Evolutionary conservation across 1,284 basidiomycete genomes (phyloP).

Genomic region (Chiua sp.): DNA sequence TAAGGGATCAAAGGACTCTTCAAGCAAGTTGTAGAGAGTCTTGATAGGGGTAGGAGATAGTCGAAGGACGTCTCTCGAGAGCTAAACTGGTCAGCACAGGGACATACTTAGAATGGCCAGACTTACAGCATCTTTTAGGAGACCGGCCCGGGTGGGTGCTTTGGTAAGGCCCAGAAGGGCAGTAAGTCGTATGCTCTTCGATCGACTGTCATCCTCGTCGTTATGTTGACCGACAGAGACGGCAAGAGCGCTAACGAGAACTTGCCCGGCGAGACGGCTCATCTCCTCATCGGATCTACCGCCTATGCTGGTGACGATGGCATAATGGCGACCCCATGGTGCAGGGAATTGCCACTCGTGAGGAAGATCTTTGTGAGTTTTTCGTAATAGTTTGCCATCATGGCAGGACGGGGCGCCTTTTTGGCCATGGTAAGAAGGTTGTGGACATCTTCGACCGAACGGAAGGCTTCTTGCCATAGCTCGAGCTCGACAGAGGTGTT

Average conservation of each 20-base stretch:
- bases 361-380: constrained; percentile 97
- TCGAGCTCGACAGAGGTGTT: constrained; percentile 99
- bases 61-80: constrained; percentile 87
- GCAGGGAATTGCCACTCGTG: constrained; percentile 92
- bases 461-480: constrained; percentile 99
- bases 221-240: constrained; percentile 85
- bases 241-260: constrained; percentile 92
- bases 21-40: constrained; percentile 88
- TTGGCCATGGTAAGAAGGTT: constrained; percentile 94
- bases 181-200: constrained; percentile 80
- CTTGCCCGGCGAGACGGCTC: constrained; percentile 87
- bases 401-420: constrained; percentile 88
- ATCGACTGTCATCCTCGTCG: constrained; percentile 77
- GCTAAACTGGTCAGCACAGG: constrained; percentile 41
- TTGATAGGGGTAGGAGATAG: constrained; percentile 81
- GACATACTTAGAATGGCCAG: neutral
- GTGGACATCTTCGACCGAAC: constrained; percentile 98
- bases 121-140: constrained; percentile 87
- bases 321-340: constrained; percentile 95
- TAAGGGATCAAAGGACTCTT: constrained; percentile 97
- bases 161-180: constrained; percentile 87
- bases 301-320: constrained; percentile 67
- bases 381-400: constrained; percentile 99
- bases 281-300: constrained; percentile 81
- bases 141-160: constrained; percentile 85